Evolutionary conservation across 1,284 basidiomycete species (phyloP), one percentile per base, ranked within the genome.

Genomic region (Chondrostereum purpureum): DNA sequence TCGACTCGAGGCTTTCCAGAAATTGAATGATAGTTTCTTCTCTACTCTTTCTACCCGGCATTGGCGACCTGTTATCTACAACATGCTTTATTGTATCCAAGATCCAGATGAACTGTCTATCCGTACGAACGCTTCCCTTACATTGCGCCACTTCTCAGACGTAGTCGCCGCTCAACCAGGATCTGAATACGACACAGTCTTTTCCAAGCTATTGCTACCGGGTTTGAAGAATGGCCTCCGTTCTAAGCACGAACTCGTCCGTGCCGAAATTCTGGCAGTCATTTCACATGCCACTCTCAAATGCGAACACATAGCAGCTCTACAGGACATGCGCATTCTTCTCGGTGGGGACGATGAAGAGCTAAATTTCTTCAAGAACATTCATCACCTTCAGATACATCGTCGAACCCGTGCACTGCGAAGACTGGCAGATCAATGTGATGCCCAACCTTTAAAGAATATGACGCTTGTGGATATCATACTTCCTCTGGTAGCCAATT

Each of bases 301-400:
- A 48, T 91, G 88, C 52, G 65, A 73, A 2, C 62, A 69, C n/a
- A 68, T 92, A 16, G 60, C 66, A 0, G 64, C 75, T 2, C 67
- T 97, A 34, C 77, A 77, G 39, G 92, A 97, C 58, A 84, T 97
- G 80, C 76, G 68, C 5, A 74, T 82, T 8, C 69, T 99, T 8
- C 74, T 97, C n/a, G 90, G 88, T 3, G 82, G 76, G 13, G 93
- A 91, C 1, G 95, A 99, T 58, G 88, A 91, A 39, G 96, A 99
- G 62, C 93, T 92, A 20, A 94, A 87, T 61, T 95, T 99, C 68
- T 98, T 99, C 75, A 85, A 86, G 70, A 99, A 99, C 64, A 81
- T 99, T 43, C 80, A 89, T 52, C 96, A 99, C 62, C 83, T 99
- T 43, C 96, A 99, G 66, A 69, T 88, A 3, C 95, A 99, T 63